Conservation (phyloP, 1,139 yeast species). For the Pichia sp. region DNA sequence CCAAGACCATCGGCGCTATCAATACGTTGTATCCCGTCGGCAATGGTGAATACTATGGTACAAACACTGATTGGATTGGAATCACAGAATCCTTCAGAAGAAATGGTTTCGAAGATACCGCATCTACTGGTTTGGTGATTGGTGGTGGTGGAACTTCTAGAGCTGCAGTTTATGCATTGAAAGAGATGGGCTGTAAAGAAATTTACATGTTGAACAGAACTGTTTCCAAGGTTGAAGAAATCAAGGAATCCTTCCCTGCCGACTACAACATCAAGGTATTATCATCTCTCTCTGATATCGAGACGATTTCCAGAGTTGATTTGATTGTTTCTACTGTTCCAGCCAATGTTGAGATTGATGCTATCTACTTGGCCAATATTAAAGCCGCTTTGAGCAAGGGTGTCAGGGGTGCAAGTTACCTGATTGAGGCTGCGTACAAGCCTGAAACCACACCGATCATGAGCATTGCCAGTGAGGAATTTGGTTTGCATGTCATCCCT, state of each 20-base stretch:
- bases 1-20: constrained; percentile 80
- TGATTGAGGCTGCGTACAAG: constrained; percentile 90
- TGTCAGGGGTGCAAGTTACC: constrained; percentile 36
- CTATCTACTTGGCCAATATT: constrained; percentile 35
- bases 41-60: constrained; percentile 59
- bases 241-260: constrained; percentile 55
- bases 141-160: constrained; percentile 99
- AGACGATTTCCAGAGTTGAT: constrained; percentile 44
- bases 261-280: constrained; percentile 52
- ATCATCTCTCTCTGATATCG: constrained; percentile 40
- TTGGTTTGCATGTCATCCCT: constrained; percentile 65
- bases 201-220: constrained; percentile 85
- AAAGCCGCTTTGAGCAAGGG: constrained; percentile 42
- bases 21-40: constrained; percentile 70
- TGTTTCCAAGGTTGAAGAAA: constrained; percentile 49
- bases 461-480: constrained; percentile 58
- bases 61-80: constrained; percentile 96
- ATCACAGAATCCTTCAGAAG: constrained; percentile 59
- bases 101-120: constrained; percentile 43
- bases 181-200: constrained; percentile 65
- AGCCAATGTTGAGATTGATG: constrained; percentile 72
- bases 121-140: constrained; percentile 52
- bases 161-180: constrained; percentile 88
- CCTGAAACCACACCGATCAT: constrained; percentile 81
- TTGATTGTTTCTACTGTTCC: constrained; percentile 84